These are phyloP conservation scores for Coemansia sp. DNA, from an alignment of 192 early-diverging fungal species.

Conservation along the genomic window DNA sequence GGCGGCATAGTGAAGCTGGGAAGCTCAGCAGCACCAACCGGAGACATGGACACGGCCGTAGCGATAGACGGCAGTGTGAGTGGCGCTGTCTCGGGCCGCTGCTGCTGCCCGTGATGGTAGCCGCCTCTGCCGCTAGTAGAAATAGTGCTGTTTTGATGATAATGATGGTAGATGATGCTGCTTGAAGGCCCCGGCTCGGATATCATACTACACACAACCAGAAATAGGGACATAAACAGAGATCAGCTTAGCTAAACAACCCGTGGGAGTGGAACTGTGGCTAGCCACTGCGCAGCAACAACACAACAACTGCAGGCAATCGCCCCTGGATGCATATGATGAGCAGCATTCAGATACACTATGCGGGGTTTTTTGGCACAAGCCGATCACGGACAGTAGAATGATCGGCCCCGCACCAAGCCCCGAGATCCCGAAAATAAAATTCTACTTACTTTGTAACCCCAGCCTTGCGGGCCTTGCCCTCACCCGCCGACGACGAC, in stretches of 20 bases:
- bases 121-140: not conserved
- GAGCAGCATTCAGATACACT: slow-evolving; percentile 5
- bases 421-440: not conserved
- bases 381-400: slow-evolving; percentile 6
- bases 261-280: slow-evolving; percentile 1
- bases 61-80: slow-evolving; percentile 33
- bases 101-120: not conserved
- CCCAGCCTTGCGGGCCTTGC: slow-evolving; percentile 26
- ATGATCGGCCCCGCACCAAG: not conserved
- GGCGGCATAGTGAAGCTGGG: slow-evolving; percentile 5
- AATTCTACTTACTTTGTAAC: slow-evolving; percentile 45
- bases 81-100: not conserved
- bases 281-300: not conserved
- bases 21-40: not conserved
- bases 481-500: slow-evolving; percentile 46
- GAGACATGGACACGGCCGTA: slow-evolving; percentile 6
- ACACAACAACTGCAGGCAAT: slow-evolving; percentile 5
- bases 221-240: not conserved
- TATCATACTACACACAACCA: slow-evolving; percentile 28
- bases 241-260: not conserved
- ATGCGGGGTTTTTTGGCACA: not conserved
- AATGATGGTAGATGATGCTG: not conserved
- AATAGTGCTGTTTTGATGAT: slow-evolving; percentile 1
- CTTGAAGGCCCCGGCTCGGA: slow-evolving; percentile 26
- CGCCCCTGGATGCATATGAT: not conserved